Conservation (phyloP, 139 green algal genomes). For the Coccomyxa sp. region DNA sequence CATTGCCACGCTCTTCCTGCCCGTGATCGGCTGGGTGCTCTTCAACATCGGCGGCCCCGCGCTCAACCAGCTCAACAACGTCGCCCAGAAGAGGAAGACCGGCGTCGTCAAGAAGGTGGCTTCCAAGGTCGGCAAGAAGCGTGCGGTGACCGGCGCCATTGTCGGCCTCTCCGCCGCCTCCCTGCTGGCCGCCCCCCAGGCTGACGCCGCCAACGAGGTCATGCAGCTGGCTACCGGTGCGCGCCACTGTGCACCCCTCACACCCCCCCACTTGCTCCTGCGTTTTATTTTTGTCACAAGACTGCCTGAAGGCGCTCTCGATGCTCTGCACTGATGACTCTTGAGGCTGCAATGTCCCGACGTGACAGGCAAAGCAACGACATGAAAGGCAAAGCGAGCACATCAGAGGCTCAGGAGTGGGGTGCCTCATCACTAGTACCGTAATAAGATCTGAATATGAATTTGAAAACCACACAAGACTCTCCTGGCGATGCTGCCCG, state of each 20-base stretch:
- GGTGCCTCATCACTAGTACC: no score
- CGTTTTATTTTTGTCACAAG: neutral
- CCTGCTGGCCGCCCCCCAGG: slow-evolving; percentile 37
- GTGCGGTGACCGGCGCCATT: slow-evolving; percentile 9
- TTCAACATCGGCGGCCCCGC: slow-evolving; percentile 41
- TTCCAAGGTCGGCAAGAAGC: neutral
- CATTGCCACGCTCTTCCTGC: slow-evolving; percentile 52
- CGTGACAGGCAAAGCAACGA: neutral
- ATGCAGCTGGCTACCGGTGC: neutral
- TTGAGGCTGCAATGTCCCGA: neutral
- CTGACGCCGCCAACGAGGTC: slow-evolving; percentile 19
- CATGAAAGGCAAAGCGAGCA: no score
- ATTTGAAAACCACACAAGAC: no score
- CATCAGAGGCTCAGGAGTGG: no score
- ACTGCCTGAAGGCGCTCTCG: no score
- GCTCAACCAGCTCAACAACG: slow-evolving; percentile 59
- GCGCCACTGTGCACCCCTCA: neutral
- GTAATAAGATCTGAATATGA: no score
- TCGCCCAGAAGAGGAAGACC: slow-evolving; percentile 27
- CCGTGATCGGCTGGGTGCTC: slow-evolving; percentile 49
- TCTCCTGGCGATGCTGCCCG: no score
- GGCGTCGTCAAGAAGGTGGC: neutral
- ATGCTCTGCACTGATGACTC: no score
- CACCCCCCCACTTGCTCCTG: neutral
- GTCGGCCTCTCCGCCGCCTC: slow-evolving; percentile 38